Conservation (phyloP, 441 rosid species). For the Adansonia gregorii region DNA sequence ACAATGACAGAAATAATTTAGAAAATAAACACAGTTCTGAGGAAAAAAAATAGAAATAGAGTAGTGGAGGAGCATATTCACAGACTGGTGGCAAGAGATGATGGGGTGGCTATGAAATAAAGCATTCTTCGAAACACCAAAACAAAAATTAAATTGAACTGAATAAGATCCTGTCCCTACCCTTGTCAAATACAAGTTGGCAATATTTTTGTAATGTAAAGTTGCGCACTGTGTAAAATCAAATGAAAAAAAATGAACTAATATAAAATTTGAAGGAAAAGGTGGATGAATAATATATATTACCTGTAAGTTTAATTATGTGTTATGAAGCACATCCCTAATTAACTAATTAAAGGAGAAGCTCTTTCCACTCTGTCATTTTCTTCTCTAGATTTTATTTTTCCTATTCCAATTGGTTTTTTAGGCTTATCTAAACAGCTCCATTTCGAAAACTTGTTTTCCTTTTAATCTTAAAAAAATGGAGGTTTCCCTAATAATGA, state of each 20-base stretch:
- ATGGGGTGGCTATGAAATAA: slow-evolving; percentile 12
- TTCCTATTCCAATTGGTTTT: slow-evolving; percentile 10
- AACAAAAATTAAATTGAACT: background rate
- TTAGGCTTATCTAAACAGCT: slow-evolving; percentile 30
- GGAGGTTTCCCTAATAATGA: too few relatives aligned
- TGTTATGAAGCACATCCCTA: background rate
- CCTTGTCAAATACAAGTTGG: slow-evolving; percentile 28
- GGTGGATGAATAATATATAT: background rate
- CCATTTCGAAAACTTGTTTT: background rate
- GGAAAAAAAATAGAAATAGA: background rate
- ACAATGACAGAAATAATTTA: slow-evolving; percentile 7
- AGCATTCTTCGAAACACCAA: background rate
- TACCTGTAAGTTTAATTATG: background rate
- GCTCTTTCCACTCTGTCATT: background rate
- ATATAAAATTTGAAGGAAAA: background rate
- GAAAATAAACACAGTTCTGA: background rate
- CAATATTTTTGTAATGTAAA: background rate
- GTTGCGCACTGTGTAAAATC: background rate
- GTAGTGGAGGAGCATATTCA: slow-evolving; percentile 39
- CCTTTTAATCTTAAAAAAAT: background rate
- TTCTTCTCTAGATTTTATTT: background rate
- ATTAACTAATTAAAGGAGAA: slow-evolving; percentile 6
- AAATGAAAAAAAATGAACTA: background rate
- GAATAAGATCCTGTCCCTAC: slow-evolving; percentile 9
- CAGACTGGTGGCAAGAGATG: slow-evolving; percentile 17